Base-by-base conservation (phyloP, 2,329 filamentous ascomycete species). In the Fusarium compactum region DNA sequence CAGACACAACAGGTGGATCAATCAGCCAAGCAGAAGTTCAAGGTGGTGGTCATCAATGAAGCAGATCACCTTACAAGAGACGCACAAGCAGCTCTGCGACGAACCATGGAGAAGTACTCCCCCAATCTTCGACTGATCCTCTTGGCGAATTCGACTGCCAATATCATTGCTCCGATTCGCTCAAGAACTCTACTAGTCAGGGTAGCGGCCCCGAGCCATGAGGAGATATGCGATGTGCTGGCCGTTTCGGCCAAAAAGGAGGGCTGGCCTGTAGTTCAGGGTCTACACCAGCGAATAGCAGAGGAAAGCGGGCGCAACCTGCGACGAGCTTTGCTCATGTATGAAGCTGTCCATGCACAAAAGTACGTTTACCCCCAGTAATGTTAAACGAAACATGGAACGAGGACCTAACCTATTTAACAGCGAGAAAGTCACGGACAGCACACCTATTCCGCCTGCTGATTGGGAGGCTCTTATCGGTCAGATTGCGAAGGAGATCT, bases 21-120 rank as follows among this genome's bases (percentile, higher is more conserved):
- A 73, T 87, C 90, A 15, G 97, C 97, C 18, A 92, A 90, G 79
- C 96, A 99, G 80, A 89, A 91, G 46, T 99, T 99, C 87, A 99
- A 99, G 83, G 95, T 99, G 2, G 96, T 99, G 2, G 95, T 99
- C 38, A 98, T 99, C 86, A 99, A 99, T 76, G 96, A 99, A 84
- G 96, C 96, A 10, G 97, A 99, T 78, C 93, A 97, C 77, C 86
- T 99, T 70, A 96, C 92, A 6, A 86, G 96, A 69, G 96, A 99
- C 85, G 96, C 96, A 6, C 96, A 99, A 82, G 96, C 97, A 0
- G 97, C 97, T 32, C 84, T 99, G 77, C 89, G 96, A 80, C 87
- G 96, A 69, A 99, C 96, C 0, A 99, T 99, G 96, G 96, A 99
- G 83, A 99, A 99, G 82, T 99, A 99, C 85, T 97, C 93, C 76